Evolutionary conservation across 2,329 filamentous ascomycete species (phyloP).

Genomic region (Zymoseptoria brevis): DNA sequence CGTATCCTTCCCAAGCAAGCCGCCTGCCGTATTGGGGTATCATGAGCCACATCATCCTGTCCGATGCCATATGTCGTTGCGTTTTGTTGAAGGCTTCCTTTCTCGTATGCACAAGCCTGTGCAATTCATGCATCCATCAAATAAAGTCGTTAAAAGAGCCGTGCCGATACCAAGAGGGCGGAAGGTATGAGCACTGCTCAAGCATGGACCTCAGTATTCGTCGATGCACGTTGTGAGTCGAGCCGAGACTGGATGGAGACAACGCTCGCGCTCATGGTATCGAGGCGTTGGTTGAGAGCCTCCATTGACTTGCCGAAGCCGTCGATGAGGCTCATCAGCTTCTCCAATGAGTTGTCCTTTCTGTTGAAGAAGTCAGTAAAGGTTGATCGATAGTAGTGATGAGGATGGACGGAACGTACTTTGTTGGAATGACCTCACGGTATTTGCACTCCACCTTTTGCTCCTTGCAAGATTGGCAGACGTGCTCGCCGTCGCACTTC

Average conservation of each 20-base stretch:
- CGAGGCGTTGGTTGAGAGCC: slow-evolving; percentile 14
- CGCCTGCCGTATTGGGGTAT: not conserved
- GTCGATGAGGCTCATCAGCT: slow-evolving; percentile 14
- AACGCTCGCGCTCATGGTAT: slow-evolving; percentile 14
- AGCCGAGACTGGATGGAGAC: slow-evolving; percentile 13
- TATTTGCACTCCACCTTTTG: slow-evolving; percentile 20
- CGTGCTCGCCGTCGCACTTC: slow-evolving; percentile 17
- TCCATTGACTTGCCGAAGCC: slow-evolving; percentile 14
- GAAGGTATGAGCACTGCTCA: not conserved
- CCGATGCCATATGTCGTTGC: not conserved
- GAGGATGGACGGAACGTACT: slow-evolving; percentile 8
- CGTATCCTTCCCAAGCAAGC: not conserved
- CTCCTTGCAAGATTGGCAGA: slow-evolving; percentile 20
- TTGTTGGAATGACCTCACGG: slow-evolving; percentile 17
- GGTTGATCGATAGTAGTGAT: not conserved
- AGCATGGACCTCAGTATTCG: not conserved
- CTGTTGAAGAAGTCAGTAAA: slow-evolving; percentile 5
- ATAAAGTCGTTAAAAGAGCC: not conserved
- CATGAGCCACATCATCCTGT: not conserved
- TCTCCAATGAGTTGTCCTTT: slow-evolving; percentile 19
- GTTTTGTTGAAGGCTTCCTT: not conserved
- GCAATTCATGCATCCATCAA: not conserved
- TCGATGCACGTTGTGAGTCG: not conserved
- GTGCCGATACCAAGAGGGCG: not conserved
- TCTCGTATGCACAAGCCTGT: not conserved